Base-by-base conservation (phyloP, 352 stramenopile species). In the Phytophthora melonis region DNA sequence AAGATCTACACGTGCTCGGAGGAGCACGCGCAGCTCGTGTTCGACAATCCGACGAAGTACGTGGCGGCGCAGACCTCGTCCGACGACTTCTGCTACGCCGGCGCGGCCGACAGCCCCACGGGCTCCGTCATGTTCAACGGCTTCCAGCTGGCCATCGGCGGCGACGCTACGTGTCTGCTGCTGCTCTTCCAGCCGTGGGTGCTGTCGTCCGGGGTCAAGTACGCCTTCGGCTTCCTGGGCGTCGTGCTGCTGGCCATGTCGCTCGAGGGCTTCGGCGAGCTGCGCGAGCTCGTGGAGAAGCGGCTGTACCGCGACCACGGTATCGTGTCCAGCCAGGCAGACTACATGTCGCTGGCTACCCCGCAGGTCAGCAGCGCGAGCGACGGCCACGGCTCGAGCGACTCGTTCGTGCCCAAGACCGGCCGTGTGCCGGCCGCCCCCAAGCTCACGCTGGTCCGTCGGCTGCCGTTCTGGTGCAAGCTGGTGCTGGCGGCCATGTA, bases 51-150 rank as follows among this genome's bases (percentile, higher is more conserved):
- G 27, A 75, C 72, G 19, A 70, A 64, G 47, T 90, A 88, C 59
- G 77, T 91, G 55, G 75, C 69, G 30, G 71, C 75, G 13, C 58
- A 74, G 13, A 41, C 65, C 0, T 77, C 72, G 25, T 71, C 69
- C n/a, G 63, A 67, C 9, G 83, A 81, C 7, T 93, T 93, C 56
- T 93, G 86, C 68, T 79, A 90, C 60, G 72, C 70, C 25, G 83
- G 83, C 49, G 77, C 81, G 8, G 62, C 72, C 5, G 66, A 74
- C 16, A 63, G 52, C 52, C 80, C 75, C 32, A 76, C 79, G 21
- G 88, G 86, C 6, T 94, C 88, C 3, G 83, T 91, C 75, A 96
- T 96, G 89, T 96, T 94, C 66, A 87, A 94, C 63, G 87, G 87
- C 36, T 94, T 95, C 69, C 88, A 94, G 68, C 68, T 90, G 58